Evolutionary conservation across 2,329 filamentous ascomycete genomes (phyloP).

Genomic region (Plenodomus lindquistii): DNA sequence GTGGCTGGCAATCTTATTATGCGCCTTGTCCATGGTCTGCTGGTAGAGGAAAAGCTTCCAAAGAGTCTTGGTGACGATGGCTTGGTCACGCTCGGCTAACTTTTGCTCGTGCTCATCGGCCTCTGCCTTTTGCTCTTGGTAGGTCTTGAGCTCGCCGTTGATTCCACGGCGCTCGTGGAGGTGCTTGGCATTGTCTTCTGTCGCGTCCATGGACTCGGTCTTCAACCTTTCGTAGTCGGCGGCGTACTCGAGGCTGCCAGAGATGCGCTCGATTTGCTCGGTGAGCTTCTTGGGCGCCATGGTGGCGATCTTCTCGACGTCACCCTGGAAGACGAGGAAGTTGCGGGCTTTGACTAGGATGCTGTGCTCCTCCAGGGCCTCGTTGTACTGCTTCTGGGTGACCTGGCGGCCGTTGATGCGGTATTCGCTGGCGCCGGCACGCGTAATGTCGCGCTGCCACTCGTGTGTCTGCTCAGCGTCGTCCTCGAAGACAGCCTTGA

Average conservation of each 20-base stretch:
- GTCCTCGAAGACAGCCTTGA: constrained; percentile 98
- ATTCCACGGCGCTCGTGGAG: constrained; percentile 88
- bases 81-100: constrained; percentile 85
- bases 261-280: constrained; percentile 94
- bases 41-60: constrained; percentile 99
- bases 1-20: constrained; percentile 85
- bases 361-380: constrained; percentile 87
- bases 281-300: constrained; percentile 95
- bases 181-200: constrained; percentile 86
- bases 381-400: constrained; percentile 89
- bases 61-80: constrained; percentile 88
- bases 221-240: constrained; percentile 92
- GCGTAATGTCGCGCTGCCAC: constrained; percentile 95
- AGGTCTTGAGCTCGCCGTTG: constrained; percentile 97
- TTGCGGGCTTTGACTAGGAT: constrained; percentile 98
- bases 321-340: constrained; percentile 97
- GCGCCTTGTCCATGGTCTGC: constrained; percentile 88
- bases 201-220: constrained; percentile 79
- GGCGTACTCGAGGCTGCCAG: constrained; percentile 92
- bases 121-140: constrained; percentile 94
- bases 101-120: constrained; percentile 93
- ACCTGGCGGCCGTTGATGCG: constrained; percentile 93
- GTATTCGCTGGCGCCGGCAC: constrained; percentile 87
- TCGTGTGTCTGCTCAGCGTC: constrained; percentile 92
- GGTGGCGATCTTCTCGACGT: constrained; percentile 94